These are phyloP conservation scores for Xylaria palmicola DNA, from an alignment of 495 filamentous ascomycete genomes.

Conservation along the genomic window DNA sequence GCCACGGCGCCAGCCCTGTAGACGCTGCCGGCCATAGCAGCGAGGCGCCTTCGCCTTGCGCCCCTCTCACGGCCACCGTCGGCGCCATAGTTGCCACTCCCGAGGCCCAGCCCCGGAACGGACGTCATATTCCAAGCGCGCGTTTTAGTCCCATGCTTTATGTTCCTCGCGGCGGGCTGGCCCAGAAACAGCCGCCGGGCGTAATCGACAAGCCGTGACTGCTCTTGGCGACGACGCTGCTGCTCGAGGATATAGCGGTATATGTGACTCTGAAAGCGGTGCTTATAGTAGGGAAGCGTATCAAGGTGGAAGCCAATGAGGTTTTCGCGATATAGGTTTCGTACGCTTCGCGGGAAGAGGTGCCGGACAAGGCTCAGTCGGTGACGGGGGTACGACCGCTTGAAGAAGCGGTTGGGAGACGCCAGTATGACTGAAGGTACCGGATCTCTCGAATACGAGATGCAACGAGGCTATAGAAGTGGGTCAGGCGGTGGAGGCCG, in stretches of 20 bases:
- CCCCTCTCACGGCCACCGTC: slow-evolving; percentile 58
- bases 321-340: slow-evolving; percentile 58
- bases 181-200: slow-evolving; percentile 44
- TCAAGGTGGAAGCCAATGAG: slow-evolving; percentile 69
- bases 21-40: slow-evolving; percentile 49
- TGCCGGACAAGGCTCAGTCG: slow-evolving; percentile 52
- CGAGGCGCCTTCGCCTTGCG: slow-evolving; percentile 72
- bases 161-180: slow-evolving; percentile 6
- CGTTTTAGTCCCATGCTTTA: slow-evolving; percentile 23
- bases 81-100: slow-evolving; percentile 27
- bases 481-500: too few species aligned
- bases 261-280: slow-evolving; percentile 68
- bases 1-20: slow-evolving; percentile 75
- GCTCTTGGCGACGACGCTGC: slow-evolving; percentile 53
- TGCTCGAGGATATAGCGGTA: slow-evolving; percentile 69
- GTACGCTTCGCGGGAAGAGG: slow-evolving; percentile 55
- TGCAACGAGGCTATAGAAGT: too few species aligned
- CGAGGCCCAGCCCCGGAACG: slow-evolving; percentile 24
- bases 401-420: slow-evolving; percentile 25
- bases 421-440: slow-evolving; percentile 19
- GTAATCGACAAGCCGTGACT: slow-evolving; percentile 51
- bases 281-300: slow-evolving; percentile 67
- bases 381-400: slow-evolving; percentile 25
- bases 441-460: background rate
- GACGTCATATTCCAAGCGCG: slow-evolving; percentile 25